phyloP scores from a whole-genome alignment of 2,329 filamentous ascomycete species.

The Claviceps cyperi region DNA sequence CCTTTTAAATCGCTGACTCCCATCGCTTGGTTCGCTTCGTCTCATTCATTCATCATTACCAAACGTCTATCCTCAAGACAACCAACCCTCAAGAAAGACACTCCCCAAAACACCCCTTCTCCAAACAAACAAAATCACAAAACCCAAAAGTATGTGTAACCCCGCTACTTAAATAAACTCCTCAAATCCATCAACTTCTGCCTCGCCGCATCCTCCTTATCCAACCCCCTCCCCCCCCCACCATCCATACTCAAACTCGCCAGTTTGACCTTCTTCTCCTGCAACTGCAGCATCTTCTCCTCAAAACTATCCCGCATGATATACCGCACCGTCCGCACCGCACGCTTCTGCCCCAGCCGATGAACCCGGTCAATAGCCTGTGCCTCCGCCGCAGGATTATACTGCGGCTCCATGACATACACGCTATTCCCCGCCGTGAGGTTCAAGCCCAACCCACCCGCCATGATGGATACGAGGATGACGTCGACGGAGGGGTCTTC shows the following conservation, averaged over 20 bases:
- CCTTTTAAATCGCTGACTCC: too few relatives aligned
- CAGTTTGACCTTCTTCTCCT: conserved; percentile 83
- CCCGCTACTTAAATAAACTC: conserved; percentile 37
- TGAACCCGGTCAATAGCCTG: conserved; percentile 92
- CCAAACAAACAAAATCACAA: too few relatives aligned
- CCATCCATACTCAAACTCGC: conserved; percentile 76
- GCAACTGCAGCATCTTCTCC: conserved; percentile 79
- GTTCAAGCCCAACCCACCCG: conserved; percentile 83
- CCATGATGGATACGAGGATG: conserved; percentile 83
- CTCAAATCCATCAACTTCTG: conserved; percentile 45
- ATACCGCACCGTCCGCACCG: conserved; percentile 74
- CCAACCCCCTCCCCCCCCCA: conserved; percentile 35
- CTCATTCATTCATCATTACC: too few relatives aligned
- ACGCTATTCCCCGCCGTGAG: conserved; percentile 74
- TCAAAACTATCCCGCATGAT: conserved; percentile 88
- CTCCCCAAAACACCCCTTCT: too few relatives aligned
- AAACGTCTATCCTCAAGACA: too few relatives aligned
- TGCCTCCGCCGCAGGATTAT: conserved; percentile 87
- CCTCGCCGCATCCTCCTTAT: conserved; percentile 42
- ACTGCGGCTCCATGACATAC: conserved; percentile 97
- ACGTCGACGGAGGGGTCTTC: conserved; percentile 57
- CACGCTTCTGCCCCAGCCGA: conserved; percentile 76
- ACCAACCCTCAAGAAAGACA: too few relatives aligned
- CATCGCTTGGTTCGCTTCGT: too few relatives aligned
- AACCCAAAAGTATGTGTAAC: too few relatives aligned